Evolutionary conservation across 331 rosid species (phyloP).

Genomic region (Pyrus hybrid): DNA sequence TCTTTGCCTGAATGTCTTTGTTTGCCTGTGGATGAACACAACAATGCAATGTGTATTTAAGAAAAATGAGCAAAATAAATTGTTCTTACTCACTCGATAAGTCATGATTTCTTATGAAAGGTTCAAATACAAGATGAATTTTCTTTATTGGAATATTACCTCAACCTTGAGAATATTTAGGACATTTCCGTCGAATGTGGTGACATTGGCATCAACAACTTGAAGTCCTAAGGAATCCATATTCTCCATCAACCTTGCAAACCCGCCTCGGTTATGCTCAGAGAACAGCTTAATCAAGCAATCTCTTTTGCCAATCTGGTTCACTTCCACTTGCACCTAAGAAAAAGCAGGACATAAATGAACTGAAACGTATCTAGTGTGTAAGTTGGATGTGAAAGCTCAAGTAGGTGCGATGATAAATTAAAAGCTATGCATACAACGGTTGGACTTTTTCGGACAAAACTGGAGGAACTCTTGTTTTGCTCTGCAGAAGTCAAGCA

Average conservation of each 20-base stretch:
- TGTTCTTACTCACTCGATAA: not conserved
- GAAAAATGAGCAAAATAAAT: constrained; percentile 6
- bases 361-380: not conserved
- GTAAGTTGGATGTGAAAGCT: not conserved
- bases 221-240: constrained; percentile 57
- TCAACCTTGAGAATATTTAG: constrained; percentile 47
- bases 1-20: constrained; percentile 35
- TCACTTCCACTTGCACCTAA: constrained; percentile 63
- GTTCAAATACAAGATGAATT: not conserved
- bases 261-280: constrained; percentile 43
- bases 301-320: constrained; percentile 35
- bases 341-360: not conserved
- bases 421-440: constrained; percentile 22
- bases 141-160: constrained; percentile 37
- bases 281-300: constrained; percentile 42
- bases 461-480: constrained; percentile 17
- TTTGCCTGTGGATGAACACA: constrained; percentile 39
- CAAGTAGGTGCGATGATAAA: not conserved
- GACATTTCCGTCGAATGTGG: constrained; percentile 41
- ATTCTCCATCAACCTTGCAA: constrained; percentile 58
- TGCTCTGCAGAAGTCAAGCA: constrained; percentile 13
- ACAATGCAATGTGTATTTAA: not conserved
- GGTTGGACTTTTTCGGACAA: constrained; percentile 14
- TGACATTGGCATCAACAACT: constrained; percentile 48
- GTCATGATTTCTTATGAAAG: not conserved